These are phyloP conservation scores for Entrophospora sp. DNA, from an alignment of 192 early-diverging fungal genomes.

Conservation along the genomic window DNA sequence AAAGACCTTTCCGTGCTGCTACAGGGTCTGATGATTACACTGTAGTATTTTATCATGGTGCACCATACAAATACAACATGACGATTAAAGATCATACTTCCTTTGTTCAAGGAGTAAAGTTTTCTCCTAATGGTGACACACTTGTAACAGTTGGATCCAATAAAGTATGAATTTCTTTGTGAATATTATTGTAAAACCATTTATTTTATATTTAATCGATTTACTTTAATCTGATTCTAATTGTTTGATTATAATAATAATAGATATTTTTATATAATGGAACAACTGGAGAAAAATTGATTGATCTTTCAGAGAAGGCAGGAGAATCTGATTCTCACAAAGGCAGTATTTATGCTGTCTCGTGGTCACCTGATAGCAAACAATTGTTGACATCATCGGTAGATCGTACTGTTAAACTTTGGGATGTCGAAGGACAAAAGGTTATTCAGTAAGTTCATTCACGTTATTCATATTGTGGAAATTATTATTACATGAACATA, in stretches of 20 bases:
- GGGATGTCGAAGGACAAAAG: constrained; percentile 69
- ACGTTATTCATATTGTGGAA: not conserved
- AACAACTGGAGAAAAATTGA: constrained; percentile 71
- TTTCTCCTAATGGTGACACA: constrained; percentile 68
- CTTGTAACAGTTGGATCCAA: constrained; percentile 79
- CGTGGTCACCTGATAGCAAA: constrained; percentile 78
- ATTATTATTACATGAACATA: too few relatives aligned
- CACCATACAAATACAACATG: constrained; percentile 78
- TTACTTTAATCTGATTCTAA: not conserved
- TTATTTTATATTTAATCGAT: not conserved
- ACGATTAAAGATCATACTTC: constrained; percentile 72
- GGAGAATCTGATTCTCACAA: constrained; percentile 55
- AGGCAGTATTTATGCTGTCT: constrained; percentile 75
- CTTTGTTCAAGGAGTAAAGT: constrained; percentile 87
- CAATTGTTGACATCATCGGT: constrained; percentile 74
- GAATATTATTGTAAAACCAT: not conserved
- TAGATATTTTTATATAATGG: constrained; percentile 90
- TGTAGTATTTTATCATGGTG: constrained; percentile 85
- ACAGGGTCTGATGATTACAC: constrained; percentile 86
- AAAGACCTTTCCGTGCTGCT: constrained; percentile 85
- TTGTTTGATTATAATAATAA: not conserved
- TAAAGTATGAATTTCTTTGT: constrained; percentile 40
- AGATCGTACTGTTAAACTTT: constrained; percentile 82
- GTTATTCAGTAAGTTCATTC: constrained; percentile 47
- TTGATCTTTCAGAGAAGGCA: constrained; percentile 33